Base-by-base conservation (phyloP, 139 green algal species). In the Prasinococcaceae sp. region DNA sequence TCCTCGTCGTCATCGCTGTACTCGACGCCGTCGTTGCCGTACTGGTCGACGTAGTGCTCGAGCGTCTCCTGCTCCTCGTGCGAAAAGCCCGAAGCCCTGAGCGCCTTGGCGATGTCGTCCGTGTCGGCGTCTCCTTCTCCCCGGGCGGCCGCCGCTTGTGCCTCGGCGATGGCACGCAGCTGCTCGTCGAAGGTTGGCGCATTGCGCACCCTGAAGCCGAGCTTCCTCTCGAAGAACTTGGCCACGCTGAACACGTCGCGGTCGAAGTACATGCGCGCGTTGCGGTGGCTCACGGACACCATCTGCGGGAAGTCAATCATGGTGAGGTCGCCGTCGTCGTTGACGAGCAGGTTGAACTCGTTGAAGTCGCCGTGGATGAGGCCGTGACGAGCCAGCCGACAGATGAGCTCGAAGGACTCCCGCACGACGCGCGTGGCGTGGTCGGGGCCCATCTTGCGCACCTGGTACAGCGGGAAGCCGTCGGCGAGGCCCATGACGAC, bases 321-420 rank as follows among this genome's bases (percentile, higher is more conserved):
- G 9, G 81, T 94, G 17, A 95, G 42, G 14, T 75, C 51, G 36
- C 84, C 65, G 9, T 88, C 73, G 29, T 79, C 60, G 47, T 72
- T 59, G 19, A 78, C 40, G 47, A 79, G 66, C 10, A 79, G 57
- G 59, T 99, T 99, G 75, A 98, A 99, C 67, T 99, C 92, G 65
- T 99, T 99, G 75, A 90, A 95, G 75, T 99, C 92, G 71, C 90
- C 97, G 75, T 99, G 92, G 24, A 99, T 75, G 2, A 99, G 76
- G 16, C 92, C 92, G 23, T 81, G 53, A 22, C 53, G 16, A 14
- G 62, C 69, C 47, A 96, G 65, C 1, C 66, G 69, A 2, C 45
- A 49, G 32, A 99, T 78, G 25, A 95, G 68, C 30, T 80, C 72
- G 73, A 94, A 84, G 47, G 70, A 68, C 8, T 77, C 52, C 3